These are phyloP conservation scores for Debaryomyces singareniensis DNA, from an alignment of 1,139 yeast genomes.

Conservation along the genomic window DNA sequence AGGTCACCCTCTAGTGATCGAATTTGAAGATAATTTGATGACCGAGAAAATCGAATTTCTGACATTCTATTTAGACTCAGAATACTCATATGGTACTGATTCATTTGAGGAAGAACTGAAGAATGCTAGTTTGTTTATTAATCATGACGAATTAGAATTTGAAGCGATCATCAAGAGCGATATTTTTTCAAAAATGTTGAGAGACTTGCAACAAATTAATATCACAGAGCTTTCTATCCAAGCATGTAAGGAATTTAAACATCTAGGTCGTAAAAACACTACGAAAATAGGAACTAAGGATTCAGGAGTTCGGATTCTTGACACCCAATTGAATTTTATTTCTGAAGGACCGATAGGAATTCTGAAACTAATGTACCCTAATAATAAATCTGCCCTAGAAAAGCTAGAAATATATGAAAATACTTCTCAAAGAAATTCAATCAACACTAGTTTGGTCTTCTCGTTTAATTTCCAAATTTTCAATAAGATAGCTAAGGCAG, in stretches of 20 bases:
- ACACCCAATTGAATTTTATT: conserved; percentile 37
- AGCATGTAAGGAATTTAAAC: conserved; percentile 16
- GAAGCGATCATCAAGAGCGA: conserved; percentile 68
- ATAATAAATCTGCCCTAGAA: conserved; percentile 57
- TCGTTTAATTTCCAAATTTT: conserved; percentile 50
- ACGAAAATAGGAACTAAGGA: not conserved
- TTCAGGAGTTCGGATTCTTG: conserved; percentile 10
- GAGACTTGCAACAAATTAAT: conserved; percentile 60
- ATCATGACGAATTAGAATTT: conserved; percentile 44
- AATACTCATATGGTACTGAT: conserved; percentile 25
- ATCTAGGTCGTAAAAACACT: conserved; percentile 1
- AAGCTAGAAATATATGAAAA: conserved; percentile 19
- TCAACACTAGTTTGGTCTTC: conserved; percentile 21
- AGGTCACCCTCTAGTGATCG: conserved; percentile 62
- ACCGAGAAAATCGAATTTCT: conserved; percentile 67
- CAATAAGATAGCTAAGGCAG: conserved; percentile 47
- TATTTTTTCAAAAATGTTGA: conserved; percentile 55
- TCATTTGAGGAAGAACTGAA: conserved; percentile 24
- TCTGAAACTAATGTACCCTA: conserved; percentile 64
- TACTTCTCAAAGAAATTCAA: conserved; percentile 11
- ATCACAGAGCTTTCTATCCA: conserved; percentile 56
- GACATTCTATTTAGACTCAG: conserved; percentile 45
- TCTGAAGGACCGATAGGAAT: conserved; percentile 66
- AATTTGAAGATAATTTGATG: conserved; percentile 65
- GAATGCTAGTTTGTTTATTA: conserved; percentile 24